Evolutionary conservation across 495 filamentous ascomycete species (phyloP).

Genomic region (Penicillium flavigenum): DNA sequence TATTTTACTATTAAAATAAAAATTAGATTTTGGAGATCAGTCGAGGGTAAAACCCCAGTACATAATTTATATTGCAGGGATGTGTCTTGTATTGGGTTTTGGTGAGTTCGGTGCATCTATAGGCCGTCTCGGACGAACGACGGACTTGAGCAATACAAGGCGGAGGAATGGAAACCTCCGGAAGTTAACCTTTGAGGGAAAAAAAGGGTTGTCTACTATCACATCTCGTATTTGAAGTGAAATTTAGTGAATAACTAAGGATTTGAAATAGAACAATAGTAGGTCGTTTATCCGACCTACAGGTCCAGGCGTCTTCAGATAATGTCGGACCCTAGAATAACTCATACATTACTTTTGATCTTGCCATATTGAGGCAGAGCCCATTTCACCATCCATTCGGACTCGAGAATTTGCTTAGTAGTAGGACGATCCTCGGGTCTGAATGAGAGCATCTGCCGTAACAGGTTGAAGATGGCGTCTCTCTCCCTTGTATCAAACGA

Average conservation of each 20-base stretch:
- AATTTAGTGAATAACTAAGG: too few species aligned
- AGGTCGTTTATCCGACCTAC: too few species aligned
- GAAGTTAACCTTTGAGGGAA: too few species aligned
- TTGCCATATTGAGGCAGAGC: constrained; percentile 38
- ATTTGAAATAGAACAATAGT: too few species aligned
- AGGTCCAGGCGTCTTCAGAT: too few species aligned
- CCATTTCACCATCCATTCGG: constrained; percentile 45
- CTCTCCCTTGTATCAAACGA: constrained; percentile 27
- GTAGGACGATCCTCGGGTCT: constrained; percentile 37
- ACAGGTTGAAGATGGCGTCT: constrained; percentile 36
- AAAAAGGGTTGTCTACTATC: too few species aligned
- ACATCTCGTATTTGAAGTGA: too few species aligned
- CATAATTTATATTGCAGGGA: not conserved
- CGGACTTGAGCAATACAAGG: not conserved
- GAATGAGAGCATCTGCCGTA: constrained; percentile 43
- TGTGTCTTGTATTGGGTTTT: not conserved
- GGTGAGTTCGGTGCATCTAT: not conserved
- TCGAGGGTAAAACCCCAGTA: not conserved
- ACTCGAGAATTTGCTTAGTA: constrained; percentile 34
- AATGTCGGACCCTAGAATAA: not conserved
- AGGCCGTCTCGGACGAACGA: constrained; percentile 2
- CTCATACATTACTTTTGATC: constrained; percentile 18
- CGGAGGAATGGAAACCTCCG: not conserved
- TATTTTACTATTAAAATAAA: too few species aligned
- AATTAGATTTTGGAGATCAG: not conserved